Evolutionary conservation across 805 yeast species (phyloP).

Genomic region (Lipomyces chichibuensis): DNA sequence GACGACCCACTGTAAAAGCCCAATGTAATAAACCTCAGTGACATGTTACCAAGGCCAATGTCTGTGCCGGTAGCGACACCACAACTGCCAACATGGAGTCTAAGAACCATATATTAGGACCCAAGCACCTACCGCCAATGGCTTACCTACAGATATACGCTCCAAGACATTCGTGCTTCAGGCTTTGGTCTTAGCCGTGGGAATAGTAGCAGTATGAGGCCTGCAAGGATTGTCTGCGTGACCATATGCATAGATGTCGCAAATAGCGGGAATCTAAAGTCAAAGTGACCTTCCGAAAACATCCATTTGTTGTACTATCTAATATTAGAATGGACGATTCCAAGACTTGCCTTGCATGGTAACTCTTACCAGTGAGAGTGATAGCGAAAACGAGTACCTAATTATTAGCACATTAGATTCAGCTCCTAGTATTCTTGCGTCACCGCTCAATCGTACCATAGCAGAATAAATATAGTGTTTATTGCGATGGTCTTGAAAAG

Average conservation of each 20-base stretch:
- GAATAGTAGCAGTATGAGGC: constrained; percentile 49
- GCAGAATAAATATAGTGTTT: constrained; percentile 25
- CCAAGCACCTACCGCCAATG: background rate
- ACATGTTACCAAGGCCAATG: constrained; percentile 87
- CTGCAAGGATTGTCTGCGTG: constrained; percentile 61
- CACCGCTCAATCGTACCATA: constrained; percentile 27
- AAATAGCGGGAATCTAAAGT: constrained; percentile 80
- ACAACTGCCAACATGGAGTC: constrained; percentile 72
- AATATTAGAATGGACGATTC: constrained; percentile 32
- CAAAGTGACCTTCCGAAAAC: constrained; percentile 76
- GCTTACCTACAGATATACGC: constrained; percentile 23
- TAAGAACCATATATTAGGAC: constrained; percentile 41
- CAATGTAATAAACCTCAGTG: constrained; percentile 76
- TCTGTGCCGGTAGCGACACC: constrained; percentile 89
- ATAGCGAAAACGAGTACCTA: constrained; percentile 47
- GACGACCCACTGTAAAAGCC: constrained; percentile 66
- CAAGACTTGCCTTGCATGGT: background rate
- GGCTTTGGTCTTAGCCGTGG: constrained; percentile 55
- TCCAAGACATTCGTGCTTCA: constrained; percentile 28
- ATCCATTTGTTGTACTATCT: constrained; percentile 94
- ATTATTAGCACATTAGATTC: background rate
- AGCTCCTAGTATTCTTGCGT: background rate
- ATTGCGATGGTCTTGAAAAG: constrained; percentile 21
- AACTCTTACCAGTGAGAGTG: constrained; percentile 41
- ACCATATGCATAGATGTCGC: constrained; percentile 86